phyloP scores from a whole-genome alignment of 805 yeast species.

The Ogataea allantospora region DNA sequence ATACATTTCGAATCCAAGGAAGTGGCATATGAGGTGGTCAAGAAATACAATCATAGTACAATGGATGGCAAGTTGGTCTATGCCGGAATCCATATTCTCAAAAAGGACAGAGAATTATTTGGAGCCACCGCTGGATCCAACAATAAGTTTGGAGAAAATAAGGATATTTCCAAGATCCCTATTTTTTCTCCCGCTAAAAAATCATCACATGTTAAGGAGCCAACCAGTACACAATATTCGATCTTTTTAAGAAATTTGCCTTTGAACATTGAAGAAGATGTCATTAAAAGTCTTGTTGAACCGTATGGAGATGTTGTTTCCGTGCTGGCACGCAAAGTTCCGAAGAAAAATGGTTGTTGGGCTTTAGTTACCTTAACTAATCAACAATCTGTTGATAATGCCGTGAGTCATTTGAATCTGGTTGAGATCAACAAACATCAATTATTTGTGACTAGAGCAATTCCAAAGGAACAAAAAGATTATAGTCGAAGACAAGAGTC shows the following conservation, averaged over 20 bases:
- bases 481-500: slow-evolving; percentile 22
- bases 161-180: slow-evolving; percentile 16
- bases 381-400: slow-evolving; percentile 26
- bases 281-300: slow-evolving; percentile 26
- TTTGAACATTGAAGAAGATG: slow-evolving; percentile 23
- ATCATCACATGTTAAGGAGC: slow-evolving; percentile 5
- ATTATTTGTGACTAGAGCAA: slow-evolving; percentile 33
- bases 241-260: slow-evolving; percentile 35
- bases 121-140: slow-evolving; percentile 13
- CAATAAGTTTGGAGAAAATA: slow-evolving; percentile 5
- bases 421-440: slow-evolving; percentile 31
- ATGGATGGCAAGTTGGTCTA: slow-evolving; percentile 25
- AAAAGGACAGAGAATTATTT: slow-evolving; percentile 28
- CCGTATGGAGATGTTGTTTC: slow-evolving; percentile 33
- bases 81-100: slow-evolving; percentile 31
- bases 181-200: slow-evolving; percentile 14
- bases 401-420: slow-evolving; percentile 27
- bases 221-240: slow-evolving; percentile 27
- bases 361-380: slow-evolving; percentile 31
- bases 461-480: slow-evolving; percentile 33
- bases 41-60: slow-evolving; percentile 23
- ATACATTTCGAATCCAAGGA: slow-evolving; percentile 39
- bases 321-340: slow-evolving; percentile 28
- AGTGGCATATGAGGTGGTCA: slow-evolving; percentile 38
- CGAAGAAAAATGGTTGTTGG: slow-evolving; percentile 32